Base-by-base conservation (phyloP, 1,139 yeast species). In the Lodderomyces orthopsilosis region DNA sequence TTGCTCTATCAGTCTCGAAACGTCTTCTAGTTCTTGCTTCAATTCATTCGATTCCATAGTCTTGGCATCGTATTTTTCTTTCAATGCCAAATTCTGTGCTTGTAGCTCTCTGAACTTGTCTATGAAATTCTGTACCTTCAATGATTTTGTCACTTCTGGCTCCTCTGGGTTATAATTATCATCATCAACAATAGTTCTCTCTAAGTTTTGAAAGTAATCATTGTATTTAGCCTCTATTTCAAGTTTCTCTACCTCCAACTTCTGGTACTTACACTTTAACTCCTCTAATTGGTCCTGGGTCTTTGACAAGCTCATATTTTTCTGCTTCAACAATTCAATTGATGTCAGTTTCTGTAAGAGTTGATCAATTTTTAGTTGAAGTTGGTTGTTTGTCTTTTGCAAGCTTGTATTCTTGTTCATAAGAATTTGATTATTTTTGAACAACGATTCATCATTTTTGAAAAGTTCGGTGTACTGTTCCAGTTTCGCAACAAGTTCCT, bases 171-270 rank as follows among this genome's bases (percentile, higher is more conserved):
- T 18, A n/a, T 38, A 24, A 4, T 34, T 28, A 4, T 38, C 38
- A 28, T 42, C 37, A 38, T 38, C 41, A 13, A 41, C 43, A 45
- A 61, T 46, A 47, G 60, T 46, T 37, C 60, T 51, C 49, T 63
- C 65, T 26, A 70, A 56, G 22, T 71, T 52, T 40, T 58, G 58
- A 41, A 64, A 57, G 41, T 65, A 65, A 22, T 65, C 68, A 34
- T 69, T 63, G 44, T 69, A 63, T 42, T 67, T 74, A 6, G 69
- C 62, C 40, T 75, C 71, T 35, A 81, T 57, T 28, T 73, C 70
- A 15, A 79, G 59, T 45, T 79, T 64, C 49, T 80, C 78, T 36
- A 83, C 59, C 51, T 82, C 83, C 15, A 80, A 56, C 12, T 74
- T 74, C 34, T 78, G 75, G 13, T 68, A 68, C 40, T 72, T 70